phyloP scores from a whole-genome alignment of 495 filamentous ascomycete genomes.

The Talaromyces liani region DNA sequence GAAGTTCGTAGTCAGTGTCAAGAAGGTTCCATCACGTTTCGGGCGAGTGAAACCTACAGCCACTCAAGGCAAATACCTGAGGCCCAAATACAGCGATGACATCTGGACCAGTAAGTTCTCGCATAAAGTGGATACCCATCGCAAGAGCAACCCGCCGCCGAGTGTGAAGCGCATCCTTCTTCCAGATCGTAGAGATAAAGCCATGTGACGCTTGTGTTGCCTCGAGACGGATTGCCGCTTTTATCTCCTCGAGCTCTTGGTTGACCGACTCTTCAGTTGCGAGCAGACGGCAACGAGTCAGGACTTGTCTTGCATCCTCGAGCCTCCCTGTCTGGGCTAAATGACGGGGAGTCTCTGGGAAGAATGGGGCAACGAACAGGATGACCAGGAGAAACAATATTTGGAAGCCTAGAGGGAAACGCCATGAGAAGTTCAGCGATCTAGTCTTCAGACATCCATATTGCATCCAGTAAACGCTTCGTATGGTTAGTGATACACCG shows the following conservation, averaged over 20 bases:
- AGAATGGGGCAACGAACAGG: constrained; percentile 23
- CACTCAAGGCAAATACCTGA: constrained; percentile 24
- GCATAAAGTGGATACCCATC: constrained; percentile 39
- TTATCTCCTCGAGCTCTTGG: constrained; percentile 21
- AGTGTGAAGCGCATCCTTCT: constrained; percentile 19
- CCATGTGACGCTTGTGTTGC: constrained; percentile 16
- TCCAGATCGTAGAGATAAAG: constrained; percentile 18
- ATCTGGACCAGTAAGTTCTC: constrained; percentile 32
- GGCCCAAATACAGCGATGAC: constrained; percentile 27
- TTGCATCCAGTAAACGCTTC: constrained; percentile 47
- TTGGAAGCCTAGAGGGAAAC: constrained; percentile 28
- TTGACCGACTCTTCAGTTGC: constrained; percentile 15
- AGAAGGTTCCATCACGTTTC: constrained; percentile 2
- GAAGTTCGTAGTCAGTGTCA: constrained; percentile 4
- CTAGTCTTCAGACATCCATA: constrained; percentile 35
- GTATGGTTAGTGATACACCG: constrained; percentile 28
- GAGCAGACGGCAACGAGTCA: constrained; percentile 18
- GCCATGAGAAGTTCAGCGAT: constrained; percentile 22
- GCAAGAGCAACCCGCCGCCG: constrained; percentile 37
- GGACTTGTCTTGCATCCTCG: constrained; percentile 30
- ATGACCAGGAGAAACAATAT: constrained; percentile 20
- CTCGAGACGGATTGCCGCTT: constrained; percentile 16
- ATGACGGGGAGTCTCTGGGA: constrained; percentile 49
- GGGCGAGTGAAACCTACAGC: constrained; percentile 14
- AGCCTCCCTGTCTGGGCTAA: constrained; percentile 41